Percentiles rank a stretch among this genome's conserved stretches.
These are phyloP conservation scores for Volvariella volvacea DNA, from an alignment of 1,284 basidiomycete genomes.

Conservation along the genomic window DNA sequence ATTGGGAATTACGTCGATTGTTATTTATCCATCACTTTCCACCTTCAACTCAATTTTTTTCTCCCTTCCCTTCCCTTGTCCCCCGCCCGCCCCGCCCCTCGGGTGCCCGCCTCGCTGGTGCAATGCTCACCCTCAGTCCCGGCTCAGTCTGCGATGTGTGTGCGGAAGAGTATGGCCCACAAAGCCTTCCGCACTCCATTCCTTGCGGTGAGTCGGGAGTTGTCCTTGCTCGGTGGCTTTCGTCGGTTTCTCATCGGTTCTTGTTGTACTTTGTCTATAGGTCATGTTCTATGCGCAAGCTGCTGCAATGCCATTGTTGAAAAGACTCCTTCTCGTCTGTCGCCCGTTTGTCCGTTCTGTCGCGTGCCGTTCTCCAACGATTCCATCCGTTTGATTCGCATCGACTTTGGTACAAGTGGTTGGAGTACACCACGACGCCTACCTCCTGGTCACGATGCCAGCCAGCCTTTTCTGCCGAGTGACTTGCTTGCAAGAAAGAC, in stretches of 20 bases:
- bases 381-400: constrained; percentile 65
- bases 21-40: constrained; percentile 30
- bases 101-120: constrained; percentile 33
- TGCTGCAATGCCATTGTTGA: constrained; percentile 75
- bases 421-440: constrained; percentile 55
- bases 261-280: constrained; percentile 30
- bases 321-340: constrained; percentile 61
- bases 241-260: constrained; percentile 8
- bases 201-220: constrained; percentile 55
- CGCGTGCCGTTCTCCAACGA: constrained; percentile 63
- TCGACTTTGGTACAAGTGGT: constrained; percentile 62
- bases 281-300: constrained; percentile 67
- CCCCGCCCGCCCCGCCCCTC: constrained; percentile 1
- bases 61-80: constrained; percentile 20
- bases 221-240: constrained; percentile 8
- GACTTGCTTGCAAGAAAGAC: constrained; percentile 43
- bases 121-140: constrained; percentile 71
- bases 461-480: constrained; percentile 31
- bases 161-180: constrained; percentile 72
- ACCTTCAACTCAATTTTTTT: constrained; percentile 23
- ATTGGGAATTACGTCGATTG: constrained; percentile 23
- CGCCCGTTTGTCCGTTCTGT: constrained; percentile 74
- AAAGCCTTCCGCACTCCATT: constrained; percentile 68
- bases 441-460: constrained; percentile 41
- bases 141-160: constrained; percentile 80